Conservation (phyloP, 371 early-diverging fungal genomes). For the Rhizopus sp. region DNA sequence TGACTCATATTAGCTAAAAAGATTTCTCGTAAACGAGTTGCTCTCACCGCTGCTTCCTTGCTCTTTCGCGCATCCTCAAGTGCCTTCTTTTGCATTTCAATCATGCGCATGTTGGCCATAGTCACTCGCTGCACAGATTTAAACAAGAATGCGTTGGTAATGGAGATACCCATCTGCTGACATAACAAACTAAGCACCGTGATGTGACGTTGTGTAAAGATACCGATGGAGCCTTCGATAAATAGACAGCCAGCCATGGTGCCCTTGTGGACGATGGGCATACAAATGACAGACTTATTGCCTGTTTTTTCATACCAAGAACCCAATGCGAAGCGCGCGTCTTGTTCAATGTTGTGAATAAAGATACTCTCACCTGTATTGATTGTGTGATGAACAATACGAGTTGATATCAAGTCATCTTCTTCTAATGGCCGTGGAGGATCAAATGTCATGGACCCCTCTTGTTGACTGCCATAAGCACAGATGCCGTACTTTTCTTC, state of each 20-base stretch:
- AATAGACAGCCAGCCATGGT: slow-evolving; percentile 55
- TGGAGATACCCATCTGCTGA: slow-evolving; percentile 64
- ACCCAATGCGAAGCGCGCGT: slow-evolving; percentile 45
- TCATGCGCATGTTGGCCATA: slow-evolving; percentile 45
- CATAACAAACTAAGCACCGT: slow-evolving; percentile 57
- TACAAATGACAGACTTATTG: slow-evolving; percentile 56
- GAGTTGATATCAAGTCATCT: slow-evolving; percentile 37
- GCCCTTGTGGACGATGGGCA: slow-evolving; percentile 56
- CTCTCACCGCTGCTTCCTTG: slow-evolving; percentile 48
- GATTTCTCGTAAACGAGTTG: slow-evolving; percentile 49
- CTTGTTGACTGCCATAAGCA: slow-evolving; percentile 45
- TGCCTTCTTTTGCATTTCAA: slow-evolving; percentile 50
- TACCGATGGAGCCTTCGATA: slow-evolving; percentile 57
- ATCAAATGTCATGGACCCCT: slow-evolving; percentile 43
- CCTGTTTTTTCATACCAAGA: slow-evolving; percentile 50
- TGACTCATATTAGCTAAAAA: slow-evolving; percentile 65
- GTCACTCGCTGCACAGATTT: slow-evolving; percentile 46
- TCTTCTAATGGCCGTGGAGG: slow-evolving; percentile 40
- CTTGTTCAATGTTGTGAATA: slow-evolving; percentile 40
- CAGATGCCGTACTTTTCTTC: slow-evolving; percentile 44
- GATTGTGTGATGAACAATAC: slow-evolving; percentile 44
- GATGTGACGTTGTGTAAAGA: slow-evolving; percentile 58
- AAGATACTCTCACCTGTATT: slow-evolving; percentile 45
- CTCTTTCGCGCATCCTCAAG: slow-evolving; percentile 45
- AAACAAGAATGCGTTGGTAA: slow-evolving; percentile 58